Conservation (phyloP, 164 flowering plant species). For the Saururus chinensis region DNA sequence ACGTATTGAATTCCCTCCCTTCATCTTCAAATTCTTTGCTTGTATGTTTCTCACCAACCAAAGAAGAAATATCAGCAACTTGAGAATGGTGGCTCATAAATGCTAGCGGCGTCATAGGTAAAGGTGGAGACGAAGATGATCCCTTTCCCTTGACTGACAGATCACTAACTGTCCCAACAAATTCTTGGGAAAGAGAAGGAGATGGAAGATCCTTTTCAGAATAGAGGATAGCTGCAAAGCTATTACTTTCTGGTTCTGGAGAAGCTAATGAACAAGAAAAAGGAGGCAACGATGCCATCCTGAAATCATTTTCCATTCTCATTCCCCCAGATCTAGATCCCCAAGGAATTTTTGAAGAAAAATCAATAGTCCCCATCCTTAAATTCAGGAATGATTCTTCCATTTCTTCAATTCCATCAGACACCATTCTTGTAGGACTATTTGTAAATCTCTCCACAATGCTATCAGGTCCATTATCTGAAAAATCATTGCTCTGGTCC, state of each 20-base stretch:
- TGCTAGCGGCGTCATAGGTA: slow-evolving; percentile 19
- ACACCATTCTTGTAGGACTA: slow-evolving; percentile 3
- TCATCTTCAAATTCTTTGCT: slow-evolving; percentile 13
- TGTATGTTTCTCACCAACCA: slow-evolving; percentile 4
- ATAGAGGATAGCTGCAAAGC: slow-evolving; percentile 19
- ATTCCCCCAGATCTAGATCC: slow-evolving; percentile 68
- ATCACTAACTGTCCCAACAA: slow-evolving; percentile 33
- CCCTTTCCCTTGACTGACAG: slow-evolving; percentile 35
- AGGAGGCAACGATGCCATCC: slow-evolving; percentile 3
- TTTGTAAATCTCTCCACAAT: slow-evolving; percentile 9
- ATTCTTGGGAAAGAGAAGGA: slow-evolving; percentile 31
- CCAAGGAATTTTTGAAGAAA: slow-evolving; percentile 84
- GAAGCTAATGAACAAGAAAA: slow-evolving; percentile 14
- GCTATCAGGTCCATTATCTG: slow-evolving; percentile 21
- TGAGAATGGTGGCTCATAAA: slow-evolving; percentile 14
- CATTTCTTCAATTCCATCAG: slow-evolving; percentile 8
- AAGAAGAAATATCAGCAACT: slow-evolving; percentile 9
- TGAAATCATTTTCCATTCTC: slow-evolving; percentile 21
- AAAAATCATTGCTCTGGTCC: slow-evolving; percentile 10
- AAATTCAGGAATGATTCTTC: slow-evolving; percentile 4
- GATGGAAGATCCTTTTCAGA: slow-evolving; percentile 35
- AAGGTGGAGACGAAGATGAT: slow-evolving; percentile 14
- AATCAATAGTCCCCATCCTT: slow-evolving; percentile 13
- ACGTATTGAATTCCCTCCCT: slow-evolving; percentile 15
- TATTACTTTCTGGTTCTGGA: slow-evolving; percentile 17